Percentiles rank a stretch among this genome's conserved stretches.
These are phyloP conservation scores for Cercophora samala DNA, from an alignment of 495 filamentous ascomycete species.

Conservation along the genomic window DNA sequence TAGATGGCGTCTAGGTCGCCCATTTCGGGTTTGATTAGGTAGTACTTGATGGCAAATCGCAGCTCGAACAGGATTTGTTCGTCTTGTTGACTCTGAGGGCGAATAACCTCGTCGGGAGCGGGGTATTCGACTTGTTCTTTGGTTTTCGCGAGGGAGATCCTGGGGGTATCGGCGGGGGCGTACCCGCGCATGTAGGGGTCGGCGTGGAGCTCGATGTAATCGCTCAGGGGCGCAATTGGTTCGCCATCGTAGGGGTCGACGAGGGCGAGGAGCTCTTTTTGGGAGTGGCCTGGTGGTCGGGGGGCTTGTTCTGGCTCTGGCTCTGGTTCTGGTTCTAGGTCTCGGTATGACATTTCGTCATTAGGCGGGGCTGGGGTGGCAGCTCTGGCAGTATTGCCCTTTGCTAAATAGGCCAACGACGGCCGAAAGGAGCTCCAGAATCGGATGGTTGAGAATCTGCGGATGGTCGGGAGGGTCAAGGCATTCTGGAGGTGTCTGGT, in stretches of 20 bases:
- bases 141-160: slow-evolving; percentile 44
- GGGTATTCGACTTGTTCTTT: slow-evolving; percentile 46
- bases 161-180: slow-evolving; percentile 41
- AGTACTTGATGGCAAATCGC: slow-evolving; percentile 29
- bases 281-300: slow-evolving; percentile 18
- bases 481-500: slow-evolving; percentile 12
- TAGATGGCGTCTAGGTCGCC: slow-evolving; percentile 42
- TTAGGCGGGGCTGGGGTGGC: not conserved
- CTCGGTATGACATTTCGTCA: not conserved
- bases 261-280: slow-evolving; percentile 46
- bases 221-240: slow-evolving; percentile 39
- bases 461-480: slow-evolving; percentile 14
- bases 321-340: not conserved
- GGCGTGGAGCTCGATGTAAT: slow-evolving; percentile 42
- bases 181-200: slow-evolving; percentile 50
- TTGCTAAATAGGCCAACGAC: not conserved
- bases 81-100: slow-evolving; percentile 24
- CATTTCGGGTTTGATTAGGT: slow-evolving; percentile 31
- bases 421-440: slow-evolving; percentile 22
- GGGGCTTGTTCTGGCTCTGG: not conserved
- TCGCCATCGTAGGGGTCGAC: slow-evolving; percentile 47
- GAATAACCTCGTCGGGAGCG: slow-evolving; percentile 33
- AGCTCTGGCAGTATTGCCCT: not conserved
- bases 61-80: slow-evolving; percentile 33
- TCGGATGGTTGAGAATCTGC: slow-evolving; percentile 11